Evolutionary conservation across 2,329 filamentous ascomycete genomes (phyloP), one percentile per base, ranked within the genome.

Genomic region (Colletotrichum trifolii): DNA sequence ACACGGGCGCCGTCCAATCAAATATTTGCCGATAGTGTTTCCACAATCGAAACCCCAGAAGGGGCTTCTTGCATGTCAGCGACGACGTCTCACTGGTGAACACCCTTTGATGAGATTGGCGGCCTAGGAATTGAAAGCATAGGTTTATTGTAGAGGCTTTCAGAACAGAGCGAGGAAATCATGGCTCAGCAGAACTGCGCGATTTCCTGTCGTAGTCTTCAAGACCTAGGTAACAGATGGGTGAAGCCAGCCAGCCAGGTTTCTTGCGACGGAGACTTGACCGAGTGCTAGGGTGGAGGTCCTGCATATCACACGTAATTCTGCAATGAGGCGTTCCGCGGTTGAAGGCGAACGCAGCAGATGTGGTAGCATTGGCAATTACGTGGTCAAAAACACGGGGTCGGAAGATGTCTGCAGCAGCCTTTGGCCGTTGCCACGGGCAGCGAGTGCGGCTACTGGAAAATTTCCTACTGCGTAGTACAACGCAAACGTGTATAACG

Each of bases 391-490:
- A 36, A 42, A 53, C 48, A 54, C 47, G 54, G 54, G 54, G 49
- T 36, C 55, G 61, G 61, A 60, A 60, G 45, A 64, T 64, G 36
- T 47, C 57, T 65, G 34, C 42, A 38, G 49, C 48, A 60, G 56
- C 38, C 60, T 60, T 39, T 34, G 45, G 38, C 35, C 61, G 54
- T 54, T 38, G 43, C 15, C 13, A 11, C 34, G 8, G 43, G 3
- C 6, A 15, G 43, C 43, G 43, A 46, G 9, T 2, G 39, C 15
- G 13, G 15, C 12, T 36, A 25, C 25, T 25, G 25, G 25, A 25
- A 25, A 5, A 25, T 5, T 25, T 25, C 25, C 25, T 25, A 25
- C 25, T 25, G 25, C 25, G 25, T 25, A 25, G 1, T 25, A 25
- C 25, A 25, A 25, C 25, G 25, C 4, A 25, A 25, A 25, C 25